A percentile compares a stretch with the other conserved stretches of the same genome.
phyloP scores from a whole-genome alignment of 1,139 yeast genomes.

The Protomyces macrosporus region DNA sequence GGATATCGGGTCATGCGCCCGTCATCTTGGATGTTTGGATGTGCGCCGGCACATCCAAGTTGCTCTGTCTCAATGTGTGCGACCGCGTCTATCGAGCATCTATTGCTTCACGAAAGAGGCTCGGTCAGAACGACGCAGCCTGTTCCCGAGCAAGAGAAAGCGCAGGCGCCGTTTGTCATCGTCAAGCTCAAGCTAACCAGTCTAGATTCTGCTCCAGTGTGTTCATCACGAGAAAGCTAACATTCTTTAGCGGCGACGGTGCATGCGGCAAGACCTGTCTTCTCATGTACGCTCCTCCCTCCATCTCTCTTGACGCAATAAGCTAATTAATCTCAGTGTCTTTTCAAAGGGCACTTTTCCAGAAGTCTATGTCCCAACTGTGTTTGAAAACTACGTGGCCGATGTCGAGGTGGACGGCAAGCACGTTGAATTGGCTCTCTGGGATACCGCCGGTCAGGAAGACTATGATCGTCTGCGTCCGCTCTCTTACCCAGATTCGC shows the following conservation, averaged over 20 bases:
- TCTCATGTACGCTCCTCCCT: slow-evolving; percentile 41
- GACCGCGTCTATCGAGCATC: too few relatives aligned
- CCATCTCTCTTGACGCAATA: neutral
- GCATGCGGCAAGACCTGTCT: slow-evolving; percentile 93
- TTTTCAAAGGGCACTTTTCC: slow-evolving; percentile 43
- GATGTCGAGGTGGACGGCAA: slow-evolving; percentile 79
- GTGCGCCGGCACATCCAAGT: too few relatives aligned
- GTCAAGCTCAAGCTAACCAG: neutral
- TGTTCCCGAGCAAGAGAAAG: neutral
- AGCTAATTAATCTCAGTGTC: slow-evolving; percentile 52
- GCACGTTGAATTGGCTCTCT: slow-evolving; percentile 65
- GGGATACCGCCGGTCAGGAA: slow-evolving; percentile 97
- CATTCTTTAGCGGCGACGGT: slow-evolving; percentile 36
- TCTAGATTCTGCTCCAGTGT: neutral
- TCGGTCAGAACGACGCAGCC: too few relatives aligned
- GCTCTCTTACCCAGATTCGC: slow-evolving; percentile 86
- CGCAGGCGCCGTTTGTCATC: neutral
- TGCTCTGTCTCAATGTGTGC: too few relatives aligned
- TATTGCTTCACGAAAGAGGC: too few relatives aligned
- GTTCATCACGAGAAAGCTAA: neutral
- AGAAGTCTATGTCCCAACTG: slow-evolving; percentile 30
- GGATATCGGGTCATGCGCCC: neutral
- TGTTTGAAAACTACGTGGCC: slow-evolving; percentile 62
- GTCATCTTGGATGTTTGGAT: neutral
- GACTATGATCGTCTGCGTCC: slow-evolving; percentile 91